Evolutionary conservation across 1,284 basidiomycete species (phyloP), one percentile per base, ranked within the genome.

Genomic region (Sanghuangporus baumii): DNA sequence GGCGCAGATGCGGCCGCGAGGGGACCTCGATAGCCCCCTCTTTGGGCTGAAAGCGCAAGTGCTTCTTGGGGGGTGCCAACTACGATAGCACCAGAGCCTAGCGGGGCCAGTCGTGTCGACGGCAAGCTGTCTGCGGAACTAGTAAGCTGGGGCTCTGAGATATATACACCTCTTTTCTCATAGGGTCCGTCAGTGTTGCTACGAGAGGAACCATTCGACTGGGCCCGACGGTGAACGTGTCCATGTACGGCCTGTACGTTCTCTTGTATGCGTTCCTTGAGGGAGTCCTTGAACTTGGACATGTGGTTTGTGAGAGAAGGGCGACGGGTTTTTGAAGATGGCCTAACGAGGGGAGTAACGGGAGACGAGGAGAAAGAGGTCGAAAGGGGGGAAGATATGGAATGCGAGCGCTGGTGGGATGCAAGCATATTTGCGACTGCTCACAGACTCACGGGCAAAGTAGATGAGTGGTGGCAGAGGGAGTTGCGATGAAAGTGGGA

Each of bases 51-150:
- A n/a, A 63, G 50, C 1, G 50, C 43, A 9, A 91, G 75, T 37
- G 89, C 89, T 58, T 92, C 89, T 65, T 87, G 84, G 2, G 89
- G 88, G 0, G 89, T 91, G 64, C 85, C 78, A 38, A 92, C 89
- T 23, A 92, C 75, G 2, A 78, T 85, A 12, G 89, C 89, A 41
- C 89, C 88, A 9, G 81, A 71, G 16, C 88, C 89, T 11, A 91
- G 78, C 1, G 75, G 71, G 4, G 83, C 84, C n/a, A 61, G 36
- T 16, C 63, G 63, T 14, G 55, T 46, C 9, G 65, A 60, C 16
- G 62, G 60, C 43, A 58, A 62, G 51, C 52, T 59, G 40, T 58
- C 52, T 34, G 43, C 51, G 16, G 62, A 63, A 65, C 78, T 78
- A 14, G 75, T 73, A 40, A 84, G 73, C 69, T 83, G 83, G 14